A percentile compares a stretch with the other conserved stretches of the same genome.
Conservation (phyloP, 208 protist genomes). For the Leishmania braziliensis region DNA sequence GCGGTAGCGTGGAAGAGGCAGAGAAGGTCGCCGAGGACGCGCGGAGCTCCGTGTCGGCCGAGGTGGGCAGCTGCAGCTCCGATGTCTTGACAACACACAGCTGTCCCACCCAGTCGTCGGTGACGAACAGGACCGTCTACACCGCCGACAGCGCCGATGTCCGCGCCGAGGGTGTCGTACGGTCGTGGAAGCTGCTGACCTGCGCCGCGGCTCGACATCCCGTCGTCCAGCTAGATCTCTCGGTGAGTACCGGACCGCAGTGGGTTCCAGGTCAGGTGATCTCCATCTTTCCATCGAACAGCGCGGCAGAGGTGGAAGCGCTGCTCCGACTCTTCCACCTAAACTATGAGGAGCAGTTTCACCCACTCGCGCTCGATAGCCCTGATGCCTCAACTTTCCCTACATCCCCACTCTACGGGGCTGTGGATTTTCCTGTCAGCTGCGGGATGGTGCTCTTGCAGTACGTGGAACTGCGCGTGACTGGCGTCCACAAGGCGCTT, state of each 20-base stretch:
- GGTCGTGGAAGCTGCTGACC: conserved; percentile 41
- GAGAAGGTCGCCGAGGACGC: conserved; percentile 22
- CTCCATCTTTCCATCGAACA: conserved; percentile 53
- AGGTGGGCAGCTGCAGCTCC: conserved; percentile 2
- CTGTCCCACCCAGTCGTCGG: conserved; percentile 16
- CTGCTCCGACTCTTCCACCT: conserved; percentile 46
- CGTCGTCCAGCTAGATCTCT: conserved; percentile 46
- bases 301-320: conserved; percentile 30
- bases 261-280: conserved; percentile 73
- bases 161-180: conserved; percentile 29
- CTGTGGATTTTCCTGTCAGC: conserved; percentile 53
- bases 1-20: not conserved
- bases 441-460: conserved; percentile 39
- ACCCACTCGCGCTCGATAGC: conserved; percentile 31
- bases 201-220: conserved; percentile 9
- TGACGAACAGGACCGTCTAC: conserved; percentile 24
- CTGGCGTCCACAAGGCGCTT: conserved; percentile 23
- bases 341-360: conserved; percentile 37
- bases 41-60: not conserved
- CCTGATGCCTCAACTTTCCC: conserved; percentile 32
- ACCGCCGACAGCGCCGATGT: conserved; percentile 23
- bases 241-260: conserved; percentile 25
- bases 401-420: conserved; percentile 46
- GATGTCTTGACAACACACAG: conserved; percentile 13
- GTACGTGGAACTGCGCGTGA: conserved; percentile 53